Conservation (phyloP, 2,329 filamentous ascomycete species). For the Botrytis sinoallii region DNA sequence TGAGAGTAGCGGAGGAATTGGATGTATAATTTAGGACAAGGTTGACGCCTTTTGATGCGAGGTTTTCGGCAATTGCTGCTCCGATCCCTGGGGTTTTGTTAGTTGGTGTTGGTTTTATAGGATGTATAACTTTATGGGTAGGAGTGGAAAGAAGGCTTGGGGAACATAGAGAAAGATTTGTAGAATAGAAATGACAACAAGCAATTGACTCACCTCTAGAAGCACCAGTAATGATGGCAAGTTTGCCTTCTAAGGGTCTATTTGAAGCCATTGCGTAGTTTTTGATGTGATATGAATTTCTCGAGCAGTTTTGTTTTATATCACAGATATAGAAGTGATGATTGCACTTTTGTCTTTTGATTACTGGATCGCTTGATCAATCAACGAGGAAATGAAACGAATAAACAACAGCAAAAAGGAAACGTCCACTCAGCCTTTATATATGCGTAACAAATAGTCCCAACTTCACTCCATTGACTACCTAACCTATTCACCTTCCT, state of each 20-base stretch:
- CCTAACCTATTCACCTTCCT: neutral
- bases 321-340: neutral
- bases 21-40: slow-evolving; percentile 66
- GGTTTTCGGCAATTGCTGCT: slow-evolving; percentile 57
- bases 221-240: slow-evolving; percentile 76
- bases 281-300: slow-evolving; percentile 11
- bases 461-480: neutral
- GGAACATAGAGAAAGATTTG: neutral
- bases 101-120: slow-evolving; percentile 1
- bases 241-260: slow-evolving; percentile 62
- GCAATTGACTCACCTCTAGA: slow-evolving; percentile 59
- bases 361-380: neutral
- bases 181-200: neutral
- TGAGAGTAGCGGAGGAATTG: slow-evolving; percentile 52
- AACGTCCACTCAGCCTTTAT: neutral
- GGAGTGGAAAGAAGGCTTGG: neutral
- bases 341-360: neutral
- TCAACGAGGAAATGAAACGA: neutral
- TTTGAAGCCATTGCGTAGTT: slow-evolving; percentile 21
- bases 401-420: neutral
- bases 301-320: neutral
- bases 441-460: neutral
- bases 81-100: slow-evolving; percentile 63
- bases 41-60: slow-evolving; percentile 65
- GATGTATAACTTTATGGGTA: neutral